These are phyloP conservation scores for Aegilops sharonensis DNA, from an alignment of 176 grass and related monocot species.

Conservation along the genomic window DNA sequence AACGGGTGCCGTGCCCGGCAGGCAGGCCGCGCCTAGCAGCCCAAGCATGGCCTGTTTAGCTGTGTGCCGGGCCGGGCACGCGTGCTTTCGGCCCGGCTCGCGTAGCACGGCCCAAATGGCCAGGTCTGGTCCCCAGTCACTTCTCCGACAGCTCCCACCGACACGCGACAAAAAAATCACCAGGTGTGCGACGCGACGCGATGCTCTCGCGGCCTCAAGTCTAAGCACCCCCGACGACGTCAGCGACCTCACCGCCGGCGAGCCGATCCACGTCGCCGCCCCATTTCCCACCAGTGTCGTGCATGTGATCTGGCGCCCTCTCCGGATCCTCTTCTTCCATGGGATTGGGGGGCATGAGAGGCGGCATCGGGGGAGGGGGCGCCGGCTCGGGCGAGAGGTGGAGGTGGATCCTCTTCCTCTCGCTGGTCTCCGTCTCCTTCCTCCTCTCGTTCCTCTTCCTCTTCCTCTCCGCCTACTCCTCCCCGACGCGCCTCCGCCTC, in stretches of 20 bases:
- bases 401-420: constrained; percentile 40
- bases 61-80: no score
- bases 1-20: no score
- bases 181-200: not conserved
- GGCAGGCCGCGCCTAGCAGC: no score
- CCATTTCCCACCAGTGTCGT: not conserved
- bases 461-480: constrained; percentile 43
- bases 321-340: not conserved
- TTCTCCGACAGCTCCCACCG: not conserved
- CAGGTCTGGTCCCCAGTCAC: not conserved
- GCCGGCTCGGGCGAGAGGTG: constrained; percentile 34
- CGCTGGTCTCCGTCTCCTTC: constrained; percentile 44
- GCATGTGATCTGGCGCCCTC: not conserved
- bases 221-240: constrained; percentile 12
- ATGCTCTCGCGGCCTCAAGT: constrained; percentile 18
- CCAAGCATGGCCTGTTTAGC: no score
- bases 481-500: constrained; percentile 42
- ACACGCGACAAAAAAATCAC: constrained; percentile 26
- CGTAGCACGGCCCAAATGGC: no score
- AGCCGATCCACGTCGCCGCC: not conserved
- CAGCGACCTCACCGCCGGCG: constrained; percentile 32
- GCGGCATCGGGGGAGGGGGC: constrained; percentile 7
- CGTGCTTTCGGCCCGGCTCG: no score
- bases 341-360: constrained; percentile 26
- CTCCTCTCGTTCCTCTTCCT: constrained; percentile 61